Base-by-base conservation (phyloP, 345 rosid species). In the Carallia pectinifolia region DNA sequence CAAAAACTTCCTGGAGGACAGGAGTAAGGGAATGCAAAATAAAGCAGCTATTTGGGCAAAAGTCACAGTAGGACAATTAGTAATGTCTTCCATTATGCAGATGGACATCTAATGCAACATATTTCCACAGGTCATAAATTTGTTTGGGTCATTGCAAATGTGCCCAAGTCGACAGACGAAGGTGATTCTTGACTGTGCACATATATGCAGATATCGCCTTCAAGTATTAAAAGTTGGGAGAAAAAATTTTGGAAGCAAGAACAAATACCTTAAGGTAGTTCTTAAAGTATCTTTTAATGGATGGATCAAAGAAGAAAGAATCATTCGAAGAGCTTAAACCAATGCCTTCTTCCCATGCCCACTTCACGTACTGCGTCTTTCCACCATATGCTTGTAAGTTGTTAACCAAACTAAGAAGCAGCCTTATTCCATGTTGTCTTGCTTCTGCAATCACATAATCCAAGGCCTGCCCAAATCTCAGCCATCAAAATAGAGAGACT, bases 321-420 rank as follows among this genome's bases (percentile, higher is more conserved):
- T 94, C 98, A 64, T 94, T 91, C 6, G 93, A 88, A 2, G 97
- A 86, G 80, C 95, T 91, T 82, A 90, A 83, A 48, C 90, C 97
- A 71, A 91, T 76, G 52, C 98, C 97, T 81, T 91, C 98, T 81
- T 91, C 81, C 97, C 97, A 90, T 31, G 97, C 98, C 97, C 98
- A 94, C 44, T 91, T 86, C 47, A 94, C 97, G 71, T 94, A 91
- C 76, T 91, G 97, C 37, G 93, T 89, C 83, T 94, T 94, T 58
- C 99, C 99, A 47, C 99, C 99, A 77, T 86, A 94, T 38, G 93
- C 86, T 77, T 85, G 85, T 68, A 91, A 82, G 86, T 94, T 94
- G 66, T 94, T 92, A 39, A 92, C 95, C 67, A 94, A 80, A 82
- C 93, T 81, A 58, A 94, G 96, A 74, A 94, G 89, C 74, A 91